Evolutionary conservation across 1,284 basidiomycete species (phyloP).

Genomic region (Meripilus lineatus): DNA sequence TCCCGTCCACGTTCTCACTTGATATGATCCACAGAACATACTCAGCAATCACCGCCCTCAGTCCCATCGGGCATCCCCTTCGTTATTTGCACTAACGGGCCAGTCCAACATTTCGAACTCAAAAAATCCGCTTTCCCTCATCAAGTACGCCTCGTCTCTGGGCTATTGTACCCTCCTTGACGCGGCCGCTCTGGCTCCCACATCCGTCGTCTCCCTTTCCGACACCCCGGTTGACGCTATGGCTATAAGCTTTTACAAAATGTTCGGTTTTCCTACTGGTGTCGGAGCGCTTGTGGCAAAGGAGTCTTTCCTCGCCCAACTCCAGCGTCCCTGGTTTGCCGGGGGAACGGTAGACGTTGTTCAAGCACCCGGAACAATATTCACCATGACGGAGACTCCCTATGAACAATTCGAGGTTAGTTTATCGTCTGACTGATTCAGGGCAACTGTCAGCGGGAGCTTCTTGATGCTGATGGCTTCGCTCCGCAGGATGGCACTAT

Average conservation of each 20-base stretch:
- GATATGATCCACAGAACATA: conserved; percentile 28
- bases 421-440: conserved; percentile 4
- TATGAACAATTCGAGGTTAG: conserved; percentile 75
- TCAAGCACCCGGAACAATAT: conserved; percentile 67
- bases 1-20: conserved; percentile 15
- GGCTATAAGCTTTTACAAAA: conserved; percentile 84
- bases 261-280: conserved; percentile 85
- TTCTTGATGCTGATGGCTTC: conserved; percentile 9
- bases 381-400: conserved; percentile 53
- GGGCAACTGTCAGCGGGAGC: background rate
- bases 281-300: conserved; percentile 77
- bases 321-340: conserved; percentile 78
- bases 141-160: conserved; percentile 55
- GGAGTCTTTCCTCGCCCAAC: conserved; percentile 53
- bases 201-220: conserved; percentile 59
- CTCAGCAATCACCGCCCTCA: conserved; percentile 37
- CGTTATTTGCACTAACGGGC: conserved; percentile 71
- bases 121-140: conserved; percentile 37
- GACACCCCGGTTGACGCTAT: conserved; percentile 73
- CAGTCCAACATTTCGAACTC: conserved; percentile 76
- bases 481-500: conserved; percentile 71
- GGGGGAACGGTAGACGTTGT: conserved; percentile 80
- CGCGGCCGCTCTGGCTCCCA: conserved; percentile 74
- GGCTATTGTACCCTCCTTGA: conserved; percentile 75
- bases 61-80: conserved; percentile 38